Evolutionary conservation across 2,329 filamentous ascomycete species (phyloP), one percentile per base, ranked within the genome.

Genomic region (Cladosporium sp.): DNA sequence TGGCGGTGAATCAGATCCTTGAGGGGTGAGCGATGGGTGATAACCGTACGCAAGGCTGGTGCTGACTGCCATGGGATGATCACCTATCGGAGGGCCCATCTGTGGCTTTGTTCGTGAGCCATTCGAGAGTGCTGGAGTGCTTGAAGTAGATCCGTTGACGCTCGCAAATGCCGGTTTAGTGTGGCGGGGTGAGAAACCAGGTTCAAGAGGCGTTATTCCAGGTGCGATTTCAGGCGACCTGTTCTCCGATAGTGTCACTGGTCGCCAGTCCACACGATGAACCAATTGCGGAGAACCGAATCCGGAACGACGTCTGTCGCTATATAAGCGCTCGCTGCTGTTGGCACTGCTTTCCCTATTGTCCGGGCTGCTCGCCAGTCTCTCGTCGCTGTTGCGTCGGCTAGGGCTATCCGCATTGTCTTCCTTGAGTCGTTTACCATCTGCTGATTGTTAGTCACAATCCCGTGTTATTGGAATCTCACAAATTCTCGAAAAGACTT

Each of bases 21-120:
- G 37, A 3, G 45, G 19, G 27, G 24, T 22, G 32, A 50, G 47
- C n/a, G 34, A 36, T 7, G 47, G 47, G 15, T 42, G 32, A 4
- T 43, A 50, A 2, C 47, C 47, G 47, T 50, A 50, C 3, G 47
- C 47, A 29, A 50, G 36, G 8, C 41, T 43, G 19, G 47, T 50
- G 32, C 40, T 43, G 19, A 50, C 34, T 8, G 47, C 47, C 47
- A 50, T 50, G 7, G 47, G 47, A 12, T 43, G 47, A 15, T 39
- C 27, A n/a, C 17, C 17, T 37, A 48, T 20, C 3, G 20, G 47
- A n/a, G 29, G 15, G 13, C 15, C 32, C 20, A 30, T 13, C 9
- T 43, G 47, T 4, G 6, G n/a, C 38, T 24, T 43, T 39, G 40
- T 12, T 6, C 34, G 40, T 18, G 8, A 38, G 4, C 18, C 15